A percentile compares a stretch with the other conserved stretches of the same genome.
These are phyloP conservation scores for Acanthamoeba triangularis DNA, from an alignment of 208 protist species.

Conservation along the genomic window DNA sequence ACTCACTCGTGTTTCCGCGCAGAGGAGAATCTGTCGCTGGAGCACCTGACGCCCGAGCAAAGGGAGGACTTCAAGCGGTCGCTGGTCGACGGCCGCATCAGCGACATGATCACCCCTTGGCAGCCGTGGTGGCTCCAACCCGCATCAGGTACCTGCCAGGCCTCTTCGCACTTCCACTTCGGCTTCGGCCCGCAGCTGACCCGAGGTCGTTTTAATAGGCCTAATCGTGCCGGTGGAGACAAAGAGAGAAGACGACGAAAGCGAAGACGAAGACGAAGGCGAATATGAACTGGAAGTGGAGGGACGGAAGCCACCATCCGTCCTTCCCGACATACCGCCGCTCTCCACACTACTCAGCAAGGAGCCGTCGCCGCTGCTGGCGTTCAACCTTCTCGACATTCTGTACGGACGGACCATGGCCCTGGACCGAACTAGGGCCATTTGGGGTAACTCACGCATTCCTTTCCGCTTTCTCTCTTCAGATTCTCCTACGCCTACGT, in stretches of 20 bases:
- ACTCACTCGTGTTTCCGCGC: not conserved
- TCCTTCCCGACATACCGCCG: not conserved
- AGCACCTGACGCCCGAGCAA: slow-evolving; percentile 25
- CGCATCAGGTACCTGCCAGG: not conserved
- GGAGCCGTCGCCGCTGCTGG: slow-evolving; percentile 15
- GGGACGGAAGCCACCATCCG: not conserved
- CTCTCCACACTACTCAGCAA: slow-evolving; percentile 18
- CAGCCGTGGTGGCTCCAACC: slow-evolving; percentile 23
- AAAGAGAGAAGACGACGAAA: not conserved
- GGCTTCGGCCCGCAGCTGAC: too few relatives aligned
- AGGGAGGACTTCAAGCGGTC: slow-evolving; percentile 22
- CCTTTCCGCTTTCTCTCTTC: not conserved
- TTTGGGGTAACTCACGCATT: too few relatives aligned
- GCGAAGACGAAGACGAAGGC: not conserved
- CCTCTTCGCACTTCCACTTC: not conserved
- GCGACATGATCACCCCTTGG: slow-evolving; percentile 17
- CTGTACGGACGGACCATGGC: not conserved
- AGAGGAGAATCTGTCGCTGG: slow-evolving; percentile 18
- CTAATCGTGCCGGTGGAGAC: not conserved
- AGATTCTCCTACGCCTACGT: slow-evolving; percentile 27
- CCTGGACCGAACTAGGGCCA: not conserved
- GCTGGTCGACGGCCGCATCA: slow-evolving; percentile 14
- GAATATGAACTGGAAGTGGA: not conserved
- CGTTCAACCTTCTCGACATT: slow-evolving; percentile 18
- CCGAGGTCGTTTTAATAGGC: not conserved